These are phyloP conservation scores for Zymoseptoria pseudotritici DNA, from an alignment of 2,329 filamentous ascomycete genomes.

Conservation along the genomic window DNA sequence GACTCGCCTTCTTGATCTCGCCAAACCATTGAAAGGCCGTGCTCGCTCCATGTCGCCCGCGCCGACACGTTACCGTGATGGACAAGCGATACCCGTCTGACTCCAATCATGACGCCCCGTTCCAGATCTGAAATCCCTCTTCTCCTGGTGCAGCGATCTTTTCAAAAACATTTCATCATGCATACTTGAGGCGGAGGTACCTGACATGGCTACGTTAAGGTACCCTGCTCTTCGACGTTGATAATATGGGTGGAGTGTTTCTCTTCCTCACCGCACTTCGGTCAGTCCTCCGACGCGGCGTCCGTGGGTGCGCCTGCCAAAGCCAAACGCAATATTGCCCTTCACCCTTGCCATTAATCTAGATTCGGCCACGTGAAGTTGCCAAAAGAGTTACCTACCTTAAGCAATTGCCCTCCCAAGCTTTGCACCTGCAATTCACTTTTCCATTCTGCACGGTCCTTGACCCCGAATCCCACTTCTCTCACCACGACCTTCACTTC, in stretches of 20 bases:
- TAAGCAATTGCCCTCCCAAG: constrained; percentile 1
- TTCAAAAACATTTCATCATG: not conserved
- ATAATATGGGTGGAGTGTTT: not conserved
- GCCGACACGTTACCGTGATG: not conserved
- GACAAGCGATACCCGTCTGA: not conserved
- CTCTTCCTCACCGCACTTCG: not conserved
- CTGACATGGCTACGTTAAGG: not conserved
- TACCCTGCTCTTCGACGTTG: not conserved
- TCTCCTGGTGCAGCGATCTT: not conserved
- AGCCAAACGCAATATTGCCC: not conserved
- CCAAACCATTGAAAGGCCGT: not conserved
- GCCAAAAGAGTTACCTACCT: too few relatives aligned
- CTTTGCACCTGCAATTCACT: constrained; percentile 3
- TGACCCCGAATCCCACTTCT: not conserved
- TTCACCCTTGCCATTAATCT: not conserved
- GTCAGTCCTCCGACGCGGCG: not conserved
- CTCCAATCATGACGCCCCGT: not conserved
- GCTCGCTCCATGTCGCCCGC: not conserved
- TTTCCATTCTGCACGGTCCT: constrained; percentile 1
- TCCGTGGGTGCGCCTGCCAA: not conserved
- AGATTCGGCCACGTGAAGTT: not conserved
- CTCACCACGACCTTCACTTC: not conserved
- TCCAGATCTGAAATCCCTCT: not conserved
- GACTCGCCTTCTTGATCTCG: not conserved
- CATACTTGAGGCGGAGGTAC: not conserved